Evolutionary conservation across 768 basidiomycete species (phyloP).

Genomic region (Panaeolus cyanescens): DNA sequence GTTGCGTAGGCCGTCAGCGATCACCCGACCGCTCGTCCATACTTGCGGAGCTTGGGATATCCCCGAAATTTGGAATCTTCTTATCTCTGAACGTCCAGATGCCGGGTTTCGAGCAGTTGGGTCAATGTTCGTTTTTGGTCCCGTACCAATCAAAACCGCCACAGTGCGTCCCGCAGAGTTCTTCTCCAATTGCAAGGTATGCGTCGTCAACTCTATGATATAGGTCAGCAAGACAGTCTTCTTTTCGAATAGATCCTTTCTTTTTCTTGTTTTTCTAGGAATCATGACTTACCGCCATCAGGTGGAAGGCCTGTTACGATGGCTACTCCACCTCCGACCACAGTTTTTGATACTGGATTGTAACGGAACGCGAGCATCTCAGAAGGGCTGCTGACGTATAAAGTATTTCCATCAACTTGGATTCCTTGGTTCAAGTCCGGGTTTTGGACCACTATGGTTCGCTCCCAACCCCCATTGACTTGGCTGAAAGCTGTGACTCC

Average conservation of each 20-base stretch:
- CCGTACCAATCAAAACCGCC: slow-evolving; percentile 38
- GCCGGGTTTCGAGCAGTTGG: slow-evolving; percentile 41
- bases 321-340: background rate
- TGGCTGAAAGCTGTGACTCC: slow-evolving; percentile 41
- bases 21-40: slow-evolving; percentile 32
- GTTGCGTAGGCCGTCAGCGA: slow-evolving; percentile 47
- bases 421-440: slow-evolving; percentile 44
- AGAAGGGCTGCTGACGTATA: slow-evolving; percentile 42
- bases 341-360: slow-evolving; percentile 28
- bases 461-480: slow-evolving; percentile 33
- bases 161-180: slow-evolving; percentile 10
- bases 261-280: too few species aligned
- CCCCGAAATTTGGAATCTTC: slow-evolving; percentile 24
- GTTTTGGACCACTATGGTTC: slow-evolving; percentile 38
- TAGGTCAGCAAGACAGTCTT: background rate
- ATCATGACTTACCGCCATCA: slow-evolving; percentile 39
- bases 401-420: slow-evolving; percentile 30
- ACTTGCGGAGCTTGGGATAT: slow-evolving; percentile 17
- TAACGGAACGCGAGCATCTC: slow-evolving; percentile 36
- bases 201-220: slow-evolving; percentile 40
- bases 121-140: slow-evolving; percentile 43
- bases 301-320: slow-evolving; percentile 35
- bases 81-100: slow-evolving; percentile 44
- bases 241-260: background rate
- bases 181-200: slow-evolving; percentile 37